Evolutionary conservation across 768 basidiomycete species (phyloP).

Genomic region (Kwoniella mangroviensis): DNA sequence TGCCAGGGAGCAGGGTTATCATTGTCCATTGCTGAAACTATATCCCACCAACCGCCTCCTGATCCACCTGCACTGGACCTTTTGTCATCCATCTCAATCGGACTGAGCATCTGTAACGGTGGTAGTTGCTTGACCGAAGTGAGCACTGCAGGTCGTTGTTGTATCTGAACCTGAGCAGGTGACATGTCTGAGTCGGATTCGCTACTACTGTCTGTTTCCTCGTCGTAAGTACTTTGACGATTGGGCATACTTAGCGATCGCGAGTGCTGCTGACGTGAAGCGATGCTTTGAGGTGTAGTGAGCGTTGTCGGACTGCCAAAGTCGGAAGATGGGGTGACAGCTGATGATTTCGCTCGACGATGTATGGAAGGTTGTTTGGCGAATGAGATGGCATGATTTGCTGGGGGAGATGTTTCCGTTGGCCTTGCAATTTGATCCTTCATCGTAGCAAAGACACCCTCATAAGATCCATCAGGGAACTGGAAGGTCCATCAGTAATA

Average conservation of each 20-base stretch:
- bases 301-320: conserved; percentile 12
- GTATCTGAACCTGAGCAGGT: conserved; percentile 14
- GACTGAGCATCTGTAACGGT: conserved; percentile 25
- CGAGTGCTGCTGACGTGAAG: conserved; percentile 28
- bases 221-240: conserved; percentile 29
- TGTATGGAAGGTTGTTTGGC: conserved; percentile 33
- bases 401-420: conserved; percentile 4
- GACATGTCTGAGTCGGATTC: conserved; percentile 23
- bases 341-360: conserved; percentile 36
- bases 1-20: conserved; percentile 40
- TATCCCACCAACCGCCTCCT: conserved; percentile 50
- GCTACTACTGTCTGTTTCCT: conserved; percentile 19
- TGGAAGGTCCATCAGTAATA: conserved; percentile 13
- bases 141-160: conserved; percentile 7
- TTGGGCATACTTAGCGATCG: conserved; percentile 46
- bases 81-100: conserved; percentile 21
- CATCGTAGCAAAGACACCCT: conserved; percentile 30
- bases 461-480: conserved; percentile 54
- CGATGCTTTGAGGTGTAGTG: conserved; percentile 11
- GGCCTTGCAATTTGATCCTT: conserved; percentile 29
- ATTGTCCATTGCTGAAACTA: conserved; percentile 45
- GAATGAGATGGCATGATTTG: conserved; percentile 12
- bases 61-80: conserved; percentile 8
- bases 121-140: conserved; percentile 14
- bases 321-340: conserved; percentile 15